Base-by-base conservation (phyloP, 169 alveolate species). In the Plasmodium cynomolgi region DNA sequence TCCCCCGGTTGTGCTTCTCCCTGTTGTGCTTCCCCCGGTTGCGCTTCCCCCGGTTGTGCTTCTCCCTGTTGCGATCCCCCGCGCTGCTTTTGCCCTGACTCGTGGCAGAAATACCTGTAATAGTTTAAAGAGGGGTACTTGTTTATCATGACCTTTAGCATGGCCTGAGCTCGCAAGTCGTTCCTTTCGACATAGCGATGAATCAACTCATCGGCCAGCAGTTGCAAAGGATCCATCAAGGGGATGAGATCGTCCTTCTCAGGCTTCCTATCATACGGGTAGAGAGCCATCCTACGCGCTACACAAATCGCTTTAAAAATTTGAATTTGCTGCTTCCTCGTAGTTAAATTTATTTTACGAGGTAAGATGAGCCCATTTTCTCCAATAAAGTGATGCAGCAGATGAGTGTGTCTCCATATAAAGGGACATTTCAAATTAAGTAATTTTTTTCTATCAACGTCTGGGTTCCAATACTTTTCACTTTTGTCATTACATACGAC, bases 221-320 rank as follows among this genome's bases (percentile, higher is more conserved):
- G 92, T 97, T 97, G 97, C 81, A 88, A 13, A 1, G 98, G 98
- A 84, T 97, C 97, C 97, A 97, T 95, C 31, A 97, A 71, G 20
- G 98, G 98, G 74, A 97, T 97, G 39, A 93, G 79, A 50, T 97
- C 98, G 47, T 96, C 93, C 31, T 83, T 91, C 23, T 96, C 73
- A 3, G 98, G 98, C 54, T 96, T 96, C 95, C 97, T 95, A 86
- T 97, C 98, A 74, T 95, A 96, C 3, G 98, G 98, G 74, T 96
- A 95, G 9, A 97, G 84, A 62, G 98, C 98, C 98, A 97, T 96
- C 72, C 96, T 93, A 13, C 98, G 92, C 17, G 98, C 98, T 83
- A 88, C 91, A 31, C 96, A 92, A 58, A 97, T 97, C 5, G 98
- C 96, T 91, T 93, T 96, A 92, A 96, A 97, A 47, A 97, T 96